Evolutionary conservation across 2,329 filamentous ascomycete species (phyloP).

Genomic region (Neonectria punicea): DNA sequence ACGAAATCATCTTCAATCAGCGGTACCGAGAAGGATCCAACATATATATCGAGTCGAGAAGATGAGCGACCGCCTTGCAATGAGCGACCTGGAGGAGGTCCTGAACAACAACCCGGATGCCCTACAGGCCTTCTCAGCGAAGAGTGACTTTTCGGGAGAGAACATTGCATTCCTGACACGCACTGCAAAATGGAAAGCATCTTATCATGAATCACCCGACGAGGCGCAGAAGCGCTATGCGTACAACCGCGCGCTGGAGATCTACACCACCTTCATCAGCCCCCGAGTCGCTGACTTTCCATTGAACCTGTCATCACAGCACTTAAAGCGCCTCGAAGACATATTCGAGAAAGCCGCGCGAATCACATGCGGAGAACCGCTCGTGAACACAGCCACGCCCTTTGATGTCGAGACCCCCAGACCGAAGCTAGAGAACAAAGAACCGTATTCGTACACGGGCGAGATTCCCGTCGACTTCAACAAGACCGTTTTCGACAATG

Average conservation of each 20-base stretch:
- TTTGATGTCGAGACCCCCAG: constrained; percentile 43
- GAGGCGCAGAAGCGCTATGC: constrained; percentile 49
- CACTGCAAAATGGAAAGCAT: constrained; percentile 66
- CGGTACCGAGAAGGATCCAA: constrained; percentile 6
- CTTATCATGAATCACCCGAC: constrained; percentile 24
- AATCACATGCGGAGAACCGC: constrained; percentile 51
- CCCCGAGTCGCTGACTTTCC: constrained; percentile 70
- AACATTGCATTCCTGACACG: constrained; percentile 74
- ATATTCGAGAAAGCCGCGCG: constrained; percentile 66
- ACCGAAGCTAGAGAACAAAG: neutral
- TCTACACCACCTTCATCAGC: constrained; percentile 71
- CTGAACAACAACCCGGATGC: constrained; percentile 66
- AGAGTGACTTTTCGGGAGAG: constrained; percentile 74
- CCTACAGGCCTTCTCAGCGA: constrained; percentile 71
- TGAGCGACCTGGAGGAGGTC: constrained; percentile 70
- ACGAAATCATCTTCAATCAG: constrained; percentile 10
- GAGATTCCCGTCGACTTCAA: constrained; percentile 61
- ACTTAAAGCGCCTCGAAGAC: constrained; percentile 61
- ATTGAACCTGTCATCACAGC: constrained; percentile 69
- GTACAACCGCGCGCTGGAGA: constrained; percentile 68
- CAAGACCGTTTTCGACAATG: constrained; percentile 65
- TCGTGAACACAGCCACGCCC: constrained; percentile 52
- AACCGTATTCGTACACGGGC: constrained; percentile 47
- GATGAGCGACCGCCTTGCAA: constrained; percentile 59
- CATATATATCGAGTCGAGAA: constrained; percentile 15